A percentile compares a stretch with the other conserved stretches of the same genome.
Conservation (phyloP, 1,139 yeast genomes). For the Groenewaldozyma sp. region DNA sequence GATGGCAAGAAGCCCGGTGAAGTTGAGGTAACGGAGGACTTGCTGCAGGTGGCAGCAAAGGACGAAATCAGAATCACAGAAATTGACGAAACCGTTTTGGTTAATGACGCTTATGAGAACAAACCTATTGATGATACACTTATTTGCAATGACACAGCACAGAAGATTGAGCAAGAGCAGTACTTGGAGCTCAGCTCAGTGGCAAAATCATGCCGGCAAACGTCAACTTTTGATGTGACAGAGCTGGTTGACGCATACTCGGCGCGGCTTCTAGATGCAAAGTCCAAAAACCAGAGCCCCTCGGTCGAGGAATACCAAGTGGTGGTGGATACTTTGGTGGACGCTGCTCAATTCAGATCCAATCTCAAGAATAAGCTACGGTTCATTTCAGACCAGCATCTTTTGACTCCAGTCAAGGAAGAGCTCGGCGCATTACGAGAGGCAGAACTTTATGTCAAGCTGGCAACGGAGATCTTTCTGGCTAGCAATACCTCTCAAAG, state of each 20-base stretch:
- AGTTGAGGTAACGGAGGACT: slow-evolving; percentile 6
- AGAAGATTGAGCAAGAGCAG: too few relatives aligned
- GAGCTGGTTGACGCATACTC: slow-evolving; percentile 26
- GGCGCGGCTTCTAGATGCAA: slow-evolving; percentile 20
- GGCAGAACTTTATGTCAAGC: slow-evolving; percentile 16
- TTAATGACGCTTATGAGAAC: neutral
- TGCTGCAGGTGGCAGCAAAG: neutral
- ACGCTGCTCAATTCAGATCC: slow-evolving; percentile 15
- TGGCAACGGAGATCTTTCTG: slow-evolving; percentile 24
- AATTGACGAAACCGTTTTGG: too few relatives aligned
- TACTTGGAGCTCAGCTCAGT: neutral
- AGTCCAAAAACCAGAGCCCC: slow-evolving; percentile 19
- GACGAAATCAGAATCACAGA: too few relatives aligned
- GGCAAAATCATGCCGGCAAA: neutral
- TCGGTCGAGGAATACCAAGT: slow-evolving; percentile 14
- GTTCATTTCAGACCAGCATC: neutral
- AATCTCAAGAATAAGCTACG: neutral
- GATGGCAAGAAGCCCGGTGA: too few relatives aligned
- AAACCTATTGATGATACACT: neutral
- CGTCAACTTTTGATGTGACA: slow-evolving; percentile 11
- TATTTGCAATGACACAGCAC: too few relatives aligned
- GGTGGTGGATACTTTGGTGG: slow-evolving; percentile 21
- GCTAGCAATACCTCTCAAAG: slow-evolving; percentile 21
- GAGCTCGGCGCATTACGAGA: slow-evolving; percentile 13
- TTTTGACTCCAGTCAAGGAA: slow-evolving; percentile 6